These are phyloP conservation scores for Rhizopus delemar DNA, from an alignment of 371 early-diverging fungal genomes.

Conservation along the genomic window DNA sequence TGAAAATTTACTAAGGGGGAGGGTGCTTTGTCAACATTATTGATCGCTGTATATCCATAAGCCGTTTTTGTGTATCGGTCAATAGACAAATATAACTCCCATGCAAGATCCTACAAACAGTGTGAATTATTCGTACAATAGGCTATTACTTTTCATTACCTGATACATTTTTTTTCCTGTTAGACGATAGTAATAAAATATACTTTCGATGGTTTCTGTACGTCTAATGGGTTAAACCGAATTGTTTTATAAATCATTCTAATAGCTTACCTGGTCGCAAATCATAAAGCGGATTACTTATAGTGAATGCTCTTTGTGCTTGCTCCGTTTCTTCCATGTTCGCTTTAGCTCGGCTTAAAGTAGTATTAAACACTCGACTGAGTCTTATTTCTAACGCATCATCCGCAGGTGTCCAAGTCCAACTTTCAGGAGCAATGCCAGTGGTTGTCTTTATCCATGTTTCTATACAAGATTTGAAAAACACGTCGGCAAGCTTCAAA, in stretches of 20 bases:
- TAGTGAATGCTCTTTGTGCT: constrained; percentile 11
- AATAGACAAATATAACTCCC: constrained; percentile 61
- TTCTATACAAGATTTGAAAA: constrained; percentile 33
- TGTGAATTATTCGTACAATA: too few species aligned
- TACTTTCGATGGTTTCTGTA: constrained; percentile 54
- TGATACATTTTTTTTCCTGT: constrained; percentile 67
- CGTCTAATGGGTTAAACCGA: not conserved
- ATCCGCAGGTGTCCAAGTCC: constrained; percentile 31
- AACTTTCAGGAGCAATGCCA: constrained; percentile 38
- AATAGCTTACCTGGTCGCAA: constrained; percentile 55
- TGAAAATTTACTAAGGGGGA: constrained; percentile 43
- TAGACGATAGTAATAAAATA: constrained; percentile 70
- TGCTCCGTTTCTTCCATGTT: not conserved
- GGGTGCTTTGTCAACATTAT: constrained; percentile 43
- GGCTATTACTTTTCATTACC: not conserved
- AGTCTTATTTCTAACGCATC: constrained; percentile 5
- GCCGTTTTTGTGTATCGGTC: constrained; percentile 53
- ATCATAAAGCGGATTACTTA: constrained; percentile 33
- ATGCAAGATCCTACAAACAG: constrained; percentile 60
- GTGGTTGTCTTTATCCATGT: constrained; percentile 33
- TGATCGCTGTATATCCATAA: constrained; percentile 61
- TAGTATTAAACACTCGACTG: constrained; percentile 1
- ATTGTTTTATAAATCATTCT: not conserved
- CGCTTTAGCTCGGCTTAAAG: not conserved
- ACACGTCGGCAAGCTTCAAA: constrained; percentile 26